Percentiles rank a stretch among this genome's conserved stretches.
Conservation (phyloP, 345 rosid species). For the Linum usitatissimum region DNA sequence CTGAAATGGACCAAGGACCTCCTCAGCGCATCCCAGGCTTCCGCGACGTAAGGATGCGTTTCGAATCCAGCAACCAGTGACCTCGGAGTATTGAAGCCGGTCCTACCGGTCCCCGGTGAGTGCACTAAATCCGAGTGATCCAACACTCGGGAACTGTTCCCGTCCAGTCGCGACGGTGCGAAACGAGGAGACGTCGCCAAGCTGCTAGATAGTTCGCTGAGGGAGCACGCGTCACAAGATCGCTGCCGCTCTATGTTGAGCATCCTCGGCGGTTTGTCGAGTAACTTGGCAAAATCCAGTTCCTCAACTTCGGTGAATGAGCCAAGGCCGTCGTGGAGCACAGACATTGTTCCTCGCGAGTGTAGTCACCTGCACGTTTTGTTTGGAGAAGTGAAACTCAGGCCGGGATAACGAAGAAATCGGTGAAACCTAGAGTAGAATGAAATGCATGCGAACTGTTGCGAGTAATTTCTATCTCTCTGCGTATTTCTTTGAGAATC, state of each 20-base stretch:
- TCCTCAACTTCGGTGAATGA: slow-evolving; percentile 37
- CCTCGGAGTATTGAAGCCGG: slow-evolving; percentile 57
- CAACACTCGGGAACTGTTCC: no score
- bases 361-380: background rate
- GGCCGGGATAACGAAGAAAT: background rate
- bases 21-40: slow-evolving; percentile 84
- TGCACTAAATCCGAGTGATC: slow-evolving; percentile 31
- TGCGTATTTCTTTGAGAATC: background rate
- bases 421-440: background rate
- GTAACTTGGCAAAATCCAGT: slow-evolving; percentile 50
- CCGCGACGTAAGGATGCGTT: slow-evolving; percentile 56
- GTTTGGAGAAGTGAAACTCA: background rate
- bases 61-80: slow-evolving; percentile 31
- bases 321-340: slow-evolving; percentile 15
- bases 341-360: background rate
- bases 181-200: slow-evolving; percentile 8
- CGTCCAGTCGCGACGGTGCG: no score
- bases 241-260: slow-evolving; percentile 65
- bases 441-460: background rate
- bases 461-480: background rate
- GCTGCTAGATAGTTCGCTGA: slow-evolving; percentile 30
- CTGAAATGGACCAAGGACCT: slow-evolving; percentile 65
- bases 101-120: slow-evolving; percentile 39
- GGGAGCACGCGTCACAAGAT: slow-evolving; percentile 58
- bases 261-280: slow-evolving; percentile 43